Conservation (phyloP, 495 filamentous ascomycete species). For the Penicillium arizonense region DNA sequence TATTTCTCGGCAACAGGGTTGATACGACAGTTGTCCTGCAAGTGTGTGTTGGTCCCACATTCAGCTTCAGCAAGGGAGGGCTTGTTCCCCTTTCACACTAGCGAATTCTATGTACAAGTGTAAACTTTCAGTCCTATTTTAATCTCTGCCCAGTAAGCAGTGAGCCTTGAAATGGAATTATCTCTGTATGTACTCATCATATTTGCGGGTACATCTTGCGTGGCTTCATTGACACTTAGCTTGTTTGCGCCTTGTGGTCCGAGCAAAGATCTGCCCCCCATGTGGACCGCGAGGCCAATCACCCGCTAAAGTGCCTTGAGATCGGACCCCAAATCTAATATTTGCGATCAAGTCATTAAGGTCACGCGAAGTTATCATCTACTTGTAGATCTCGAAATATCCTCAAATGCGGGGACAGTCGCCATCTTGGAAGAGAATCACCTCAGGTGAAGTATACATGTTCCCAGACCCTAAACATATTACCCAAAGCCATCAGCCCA, state of each 20-base stretch:
- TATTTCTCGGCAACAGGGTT: not conserved
- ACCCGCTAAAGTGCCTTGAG: not conserved
- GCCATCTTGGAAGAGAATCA: not conserved
- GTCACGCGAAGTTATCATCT: not conserved
- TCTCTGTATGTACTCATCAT: slow-evolving; percentile 1
- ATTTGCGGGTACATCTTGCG: not conserved
- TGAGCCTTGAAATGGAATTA: not conserved
- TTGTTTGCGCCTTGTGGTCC: slow-evolving; percentile 8
- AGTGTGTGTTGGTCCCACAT: slow-evolving; percentile 6
- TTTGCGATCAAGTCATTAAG: not conserved
- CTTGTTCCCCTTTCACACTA: not conserved
- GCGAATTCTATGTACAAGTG: not conserved
- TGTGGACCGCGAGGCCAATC: slow-evolving; percentile 8
- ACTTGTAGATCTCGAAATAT: not conserved
- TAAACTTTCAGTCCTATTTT: too few species aligned
- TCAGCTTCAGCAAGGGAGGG: slow-evolving; percentile 7
- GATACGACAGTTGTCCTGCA: slow-evolving; percentile 3
- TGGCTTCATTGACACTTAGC: not conserved
- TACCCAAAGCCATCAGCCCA: not conserved
- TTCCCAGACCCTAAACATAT: not conserved
- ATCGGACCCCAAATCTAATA: not conserved
- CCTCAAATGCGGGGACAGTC: not conserved
- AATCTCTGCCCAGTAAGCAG: too few species aligned
- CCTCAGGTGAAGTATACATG: not conserved
- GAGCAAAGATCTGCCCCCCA: slow-evolving; percentile 8